phyloP scores from a whole-genome alignment of 2,329 filamentous ascomycete species.

The Trichoderma lentiforme region DNA sequence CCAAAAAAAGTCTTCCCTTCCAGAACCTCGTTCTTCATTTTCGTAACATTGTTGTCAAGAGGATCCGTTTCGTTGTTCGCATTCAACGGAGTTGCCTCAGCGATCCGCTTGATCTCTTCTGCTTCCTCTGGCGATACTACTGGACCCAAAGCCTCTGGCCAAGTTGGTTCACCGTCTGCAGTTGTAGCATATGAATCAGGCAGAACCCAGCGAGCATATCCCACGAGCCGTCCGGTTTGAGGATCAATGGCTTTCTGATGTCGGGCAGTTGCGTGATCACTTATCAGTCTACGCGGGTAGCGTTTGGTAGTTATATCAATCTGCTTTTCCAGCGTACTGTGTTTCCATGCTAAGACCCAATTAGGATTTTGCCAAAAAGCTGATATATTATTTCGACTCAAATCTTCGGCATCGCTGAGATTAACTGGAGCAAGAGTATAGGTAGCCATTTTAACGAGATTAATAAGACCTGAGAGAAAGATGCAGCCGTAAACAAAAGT shows the following conservation, averaged over 20 bases:
- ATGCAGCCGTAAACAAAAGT: rapidly evolving
- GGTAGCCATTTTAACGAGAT: background rate
- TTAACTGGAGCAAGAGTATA: background rate
- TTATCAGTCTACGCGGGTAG: slow-evolving; percentile 17
- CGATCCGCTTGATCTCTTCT: slow-evolving; percentile 5
- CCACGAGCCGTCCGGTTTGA: slow-evolving; percentile 24
- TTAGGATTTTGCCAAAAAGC: slow-evolving; percentile 3
- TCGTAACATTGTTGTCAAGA: background rate
- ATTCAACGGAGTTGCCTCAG: slow-evolving; percentile 18
- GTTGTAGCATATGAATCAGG: slow-evolving; percentile 17
- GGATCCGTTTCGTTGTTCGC: slow-evolving; percentile 13
- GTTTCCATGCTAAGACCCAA: background rate
- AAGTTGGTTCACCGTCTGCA: slow-evolving; percentile 1
- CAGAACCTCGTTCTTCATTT: background rate
- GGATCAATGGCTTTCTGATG: slow-evolving; percentile 25
- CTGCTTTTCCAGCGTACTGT: background rate
- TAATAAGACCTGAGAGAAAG: background rate
- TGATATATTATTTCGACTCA: slow-evolving; percentile 12
- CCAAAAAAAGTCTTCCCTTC: background rate
- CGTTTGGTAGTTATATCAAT: background rate
- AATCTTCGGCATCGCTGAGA: background rate
- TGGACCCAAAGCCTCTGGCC: slow-evolving; percentile 14
- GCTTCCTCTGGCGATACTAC: slow-evolving; percentile 12
- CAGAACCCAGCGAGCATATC: slow-evolving; percentile 26
- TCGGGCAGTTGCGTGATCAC: slow-evolving; percentile 20